Evolutionary conservation across 345 rosid species (phyloP).

Genomic region (Bruguiera gymnorhiza): DNA sequence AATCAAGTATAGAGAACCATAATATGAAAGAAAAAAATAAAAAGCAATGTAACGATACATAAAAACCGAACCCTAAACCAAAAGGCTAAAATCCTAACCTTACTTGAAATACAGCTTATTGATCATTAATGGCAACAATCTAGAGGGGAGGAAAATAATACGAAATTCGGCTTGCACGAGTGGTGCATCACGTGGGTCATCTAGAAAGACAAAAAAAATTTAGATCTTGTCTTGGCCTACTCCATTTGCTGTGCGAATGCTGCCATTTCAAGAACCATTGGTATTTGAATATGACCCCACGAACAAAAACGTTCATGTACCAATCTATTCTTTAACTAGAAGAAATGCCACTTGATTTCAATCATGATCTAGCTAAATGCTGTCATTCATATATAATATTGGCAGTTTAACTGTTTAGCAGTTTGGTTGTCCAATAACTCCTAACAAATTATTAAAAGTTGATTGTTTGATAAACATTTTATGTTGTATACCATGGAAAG

Average conservation of each 20-base stretch:
- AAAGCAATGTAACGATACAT: too few relatives aligned
- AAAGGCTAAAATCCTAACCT: too few relatives aligned
- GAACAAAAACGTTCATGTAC: too few relatives aligned
- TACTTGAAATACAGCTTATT: not conserved
- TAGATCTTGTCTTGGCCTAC: constrained; percentile 1
- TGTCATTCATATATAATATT: not conserved
- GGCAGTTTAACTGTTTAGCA: not conserved
- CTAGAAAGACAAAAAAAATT: not conserved
- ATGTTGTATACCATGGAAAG: constrained; percentile 23
- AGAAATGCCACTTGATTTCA: not conserved
- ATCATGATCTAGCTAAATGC: constrained; percentile 2
- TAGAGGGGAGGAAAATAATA: constrained; percentile 10
- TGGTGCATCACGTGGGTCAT: constrained; percentile 26
- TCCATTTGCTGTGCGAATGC: not conserved
- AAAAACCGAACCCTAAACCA: too few relatives aligned
- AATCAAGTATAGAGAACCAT: too few relatives aligned
- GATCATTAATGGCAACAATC: constrained; percentile 12
- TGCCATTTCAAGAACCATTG: not conserved
- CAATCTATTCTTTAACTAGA: too few relatives aligned
- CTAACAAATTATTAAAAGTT: not conserved
- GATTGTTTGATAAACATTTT: not conserved
- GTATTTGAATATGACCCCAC: not conserved
- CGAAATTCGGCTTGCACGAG: constrained; percentile 54
- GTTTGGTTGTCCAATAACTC: constrained; percentile 1
- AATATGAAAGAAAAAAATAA: too few relatives aligned